phyloP scores from a whole-genome alignment of 2,329 filamentous ascomycete species.

The Aphanocladium album region DNA sequence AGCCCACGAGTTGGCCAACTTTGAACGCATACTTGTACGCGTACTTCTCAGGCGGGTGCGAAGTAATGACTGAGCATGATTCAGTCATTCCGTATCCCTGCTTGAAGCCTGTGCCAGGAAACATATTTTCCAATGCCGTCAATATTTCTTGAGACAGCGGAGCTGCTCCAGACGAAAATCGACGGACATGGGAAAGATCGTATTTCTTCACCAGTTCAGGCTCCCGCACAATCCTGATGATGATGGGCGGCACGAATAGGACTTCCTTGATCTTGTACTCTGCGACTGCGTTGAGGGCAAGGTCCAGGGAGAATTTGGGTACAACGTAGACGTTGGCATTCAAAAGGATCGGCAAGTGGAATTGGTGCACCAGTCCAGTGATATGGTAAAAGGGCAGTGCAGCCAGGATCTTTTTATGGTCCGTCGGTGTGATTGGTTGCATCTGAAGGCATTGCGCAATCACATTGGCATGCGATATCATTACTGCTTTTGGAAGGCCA shows the following conservation, averaged over 20 bases:
- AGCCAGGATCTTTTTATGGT: slow-evolving; percentile 47
- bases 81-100: slow-evolving; percentile 63
- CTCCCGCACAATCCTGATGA: slow-evolving; percentile 56
- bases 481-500: slow-evolving; percentile 11
- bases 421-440: slow-evolving; percentile 43
- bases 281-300: slow-evolving; percentile 48
- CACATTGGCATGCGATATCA: slow-evolving; percentile 16
- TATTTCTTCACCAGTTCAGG: slow-evolving; percentile 45
- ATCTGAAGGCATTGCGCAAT: slow-evolving; percentile 54
- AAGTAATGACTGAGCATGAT: slow-evolving; percentile 57
- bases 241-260: slow-evolving; percentile 54
- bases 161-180: slow-evolving; percentile 57
- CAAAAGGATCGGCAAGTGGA: slow-evolving; percentile 57
- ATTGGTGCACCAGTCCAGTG: slow-evolving; percentile 56
- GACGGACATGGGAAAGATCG: slow-evolving; percentile 49
- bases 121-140: slow-evolving; percentile 48
- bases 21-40: slow-evolving; percentile 52
- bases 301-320: slow-evolving; percentile 56
- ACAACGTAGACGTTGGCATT: slow-evolving; percentile 65
- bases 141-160: slow-evolving; percentile 54
- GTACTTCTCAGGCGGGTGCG: slow-evolving; percentile 52
- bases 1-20: slow-evolving; percentile 52
- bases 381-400: slow-evolving; percentile 60
- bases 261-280: slow-evolving; percentile 51
- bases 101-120: slow-evolving; percentile 56